Evolutionary conservation across 2,329 filamentous ascomycete genomes (phyloP), one percentile per base, ranked within the genome.

Genomic region (Stromatinia cepivora): DNA sequence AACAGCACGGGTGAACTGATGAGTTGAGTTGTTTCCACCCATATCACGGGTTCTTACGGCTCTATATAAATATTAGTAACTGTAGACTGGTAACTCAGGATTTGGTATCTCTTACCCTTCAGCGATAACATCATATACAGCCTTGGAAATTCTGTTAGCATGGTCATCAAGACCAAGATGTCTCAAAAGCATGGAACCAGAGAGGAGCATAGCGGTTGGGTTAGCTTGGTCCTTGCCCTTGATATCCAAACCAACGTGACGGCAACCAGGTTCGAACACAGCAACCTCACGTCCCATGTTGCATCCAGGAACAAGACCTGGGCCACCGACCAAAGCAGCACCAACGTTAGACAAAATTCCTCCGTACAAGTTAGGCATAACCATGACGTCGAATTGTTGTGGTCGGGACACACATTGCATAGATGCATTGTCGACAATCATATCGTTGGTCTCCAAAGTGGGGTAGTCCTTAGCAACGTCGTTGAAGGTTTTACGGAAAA

Each of bases 201-300:
- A 97, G 73, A 99, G 91, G 76, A 99, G 88, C 85, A 99, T 86
- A 74, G 95, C 95, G 69, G 93, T 97, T 67, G 95, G 95, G 88
- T 99, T 99, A 75, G 95, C 95, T 86, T 98, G 93, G 83, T 97
- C 94, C 87, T 97, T 97, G 86, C 95, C 95, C 90, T 98, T 94
- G 85, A 99, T 99, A 82, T 99, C 95, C 63, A 99, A 91, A 83
- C 95, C 95, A 80, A 99, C 95, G 87, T 99, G 95, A 84, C 95
- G 91, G 90, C 95, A 99, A 75, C 95, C 95, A 71, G 95, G 95
- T 88, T 99, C 95, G 82, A 99, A 99, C 75, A 99, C 93, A 77
- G 95, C 95, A 69, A 98, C 93, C 75, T 99, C 94, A 76, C 95
- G 92, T 79, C 95, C 95, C 94, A 99, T 99, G 88, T 98, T 99